Conservation (phyloP, 371 early-diverging fungal species). For the Lichtheimia ornata region DNA sequence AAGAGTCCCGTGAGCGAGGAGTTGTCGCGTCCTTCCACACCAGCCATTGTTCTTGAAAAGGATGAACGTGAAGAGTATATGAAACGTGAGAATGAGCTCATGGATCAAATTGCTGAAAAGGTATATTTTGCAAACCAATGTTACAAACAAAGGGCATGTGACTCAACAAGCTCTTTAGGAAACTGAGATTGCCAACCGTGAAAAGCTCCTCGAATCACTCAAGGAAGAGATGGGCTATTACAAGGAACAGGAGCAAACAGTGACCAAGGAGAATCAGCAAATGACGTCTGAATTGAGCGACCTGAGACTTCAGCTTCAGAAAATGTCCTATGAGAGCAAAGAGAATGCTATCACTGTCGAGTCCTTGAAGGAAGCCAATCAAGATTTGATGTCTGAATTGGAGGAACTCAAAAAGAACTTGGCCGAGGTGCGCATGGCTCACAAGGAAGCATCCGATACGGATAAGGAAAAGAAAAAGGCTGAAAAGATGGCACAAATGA, state of each 20-base stretch:
- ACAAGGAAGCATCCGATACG: conserved; percentile 51
- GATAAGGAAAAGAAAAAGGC: conserved; percentile 80
- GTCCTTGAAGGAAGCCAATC: conserved; percentile 80
- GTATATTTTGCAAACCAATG: neutral
- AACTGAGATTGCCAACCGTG: conserved; percentile 55
- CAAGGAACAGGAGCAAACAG: conserved; percentile 60
- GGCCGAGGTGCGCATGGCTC: conserved; percentile 48
- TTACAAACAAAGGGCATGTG: conserved; percentile 52
- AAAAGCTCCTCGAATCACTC: conserved; percentile 52
- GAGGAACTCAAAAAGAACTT: conserved; percentile 67
- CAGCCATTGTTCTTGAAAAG: conserved; percentile 69
- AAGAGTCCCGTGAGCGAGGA: conserved; percentile 24
- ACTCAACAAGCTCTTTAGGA: conserved; percentile 46
- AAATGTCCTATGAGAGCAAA: conserved; percentile 81
- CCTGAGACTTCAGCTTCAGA: conserved; percentile 79
- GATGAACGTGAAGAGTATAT: conserved; percentile 93
- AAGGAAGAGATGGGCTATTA: conserved; percentile 65
- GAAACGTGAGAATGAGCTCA: conserved; percentile 89
- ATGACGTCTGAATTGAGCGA: conserved; percentile 70
- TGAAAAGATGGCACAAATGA: conserved; percentile 85
- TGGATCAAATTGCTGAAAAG: conserved; percentile 85
- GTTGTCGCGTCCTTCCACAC: conserved; percentile 69
- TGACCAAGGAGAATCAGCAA: conserved; percentile 68
- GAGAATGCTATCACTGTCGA: conserved; percentile 84
- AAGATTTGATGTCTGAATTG: conserved; percentile 66